These are phyloP conservation scores for Cutaneotrichosporon spelunceum DNA, from an alignment of 1,284 basidiomycete genomes.

Conservation along the genomic window DNA sequence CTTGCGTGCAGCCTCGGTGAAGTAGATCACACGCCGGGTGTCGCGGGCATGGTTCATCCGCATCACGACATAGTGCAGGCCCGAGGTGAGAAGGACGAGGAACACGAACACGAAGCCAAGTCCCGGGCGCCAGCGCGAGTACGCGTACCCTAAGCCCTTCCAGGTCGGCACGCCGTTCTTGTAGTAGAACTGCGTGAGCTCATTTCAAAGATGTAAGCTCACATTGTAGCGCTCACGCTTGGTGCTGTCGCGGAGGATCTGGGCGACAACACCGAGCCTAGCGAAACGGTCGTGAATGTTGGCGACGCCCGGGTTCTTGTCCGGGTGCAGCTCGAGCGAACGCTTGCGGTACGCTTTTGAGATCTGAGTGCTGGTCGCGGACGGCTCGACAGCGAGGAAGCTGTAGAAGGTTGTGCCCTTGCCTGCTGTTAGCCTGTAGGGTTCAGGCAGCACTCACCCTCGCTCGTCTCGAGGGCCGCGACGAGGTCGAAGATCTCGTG, in stretches of 20 bases:
- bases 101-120: slow-evolving; percentile 73
- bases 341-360: slow-evolving; percentile 83
- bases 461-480: slow-evolving; percentile 69
- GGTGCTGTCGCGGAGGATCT: slow-evolving; percentile 72
- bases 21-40: slow-evolving; percentile 63
- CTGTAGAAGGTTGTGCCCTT: slow-evolving; percentile 88
- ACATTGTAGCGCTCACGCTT: slow-evolving; percentile 68
- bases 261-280: slow-evolving; percentile 76
- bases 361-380: slow-evolving; percentile 69
- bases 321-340: slow-evolving; percentile 82
- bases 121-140: slow-evolving; percentile 85
- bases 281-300: slow-evolving; percentile 80
- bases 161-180: slow-evolving; percentile 52
- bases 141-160: slow-evolving; percentile 67
- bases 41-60: slow-evolving; percentile 72
- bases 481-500: slow-evolving; percentile 97
- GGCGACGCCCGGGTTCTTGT: slow-evolving; percentile 83
- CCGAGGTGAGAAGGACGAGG: slow-evolving; percentile 67
- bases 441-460: slow-evolving; percentile 57
- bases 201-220: slow-evolving; percentile 10
- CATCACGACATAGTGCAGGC: slow-evolving; percentile 74
- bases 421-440: slow-evolving; percentile 51
- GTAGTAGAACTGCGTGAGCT: slow-evolving; percentile 46
- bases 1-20: slow-evolving; percentile 62
- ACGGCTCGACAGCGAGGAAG: slow-evolving; percentile 68